These are phyloP conservation scores for Zea luxurians DNA, from an alignment of 176 grass and related monocot species.

Conservation along the genomic window DNA sequence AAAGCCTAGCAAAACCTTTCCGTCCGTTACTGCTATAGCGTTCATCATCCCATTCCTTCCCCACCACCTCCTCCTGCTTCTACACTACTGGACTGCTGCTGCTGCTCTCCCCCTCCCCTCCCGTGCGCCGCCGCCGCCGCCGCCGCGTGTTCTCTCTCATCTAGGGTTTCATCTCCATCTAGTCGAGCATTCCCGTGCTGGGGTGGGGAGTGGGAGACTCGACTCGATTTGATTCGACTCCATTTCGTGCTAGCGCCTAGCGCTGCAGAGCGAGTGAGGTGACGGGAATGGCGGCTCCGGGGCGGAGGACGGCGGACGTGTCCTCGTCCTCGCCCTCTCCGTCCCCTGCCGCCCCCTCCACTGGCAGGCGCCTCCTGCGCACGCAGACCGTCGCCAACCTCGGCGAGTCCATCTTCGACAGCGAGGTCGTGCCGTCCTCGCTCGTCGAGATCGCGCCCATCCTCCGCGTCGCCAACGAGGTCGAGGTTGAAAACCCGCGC, in stretches of 20 bases:
- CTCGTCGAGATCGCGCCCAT: conserved; percentile 72
- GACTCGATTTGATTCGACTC: background rate
- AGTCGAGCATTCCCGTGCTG: background rate
- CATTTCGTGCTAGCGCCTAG: background rate
- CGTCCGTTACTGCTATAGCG: too few relatives aligned
- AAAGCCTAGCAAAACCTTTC: too few relatives aligned
- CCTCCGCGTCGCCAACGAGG: conserved; percentile 80
- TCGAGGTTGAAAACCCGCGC: conserved; percentile 56
- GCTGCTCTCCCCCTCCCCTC: too few relatives aligned
- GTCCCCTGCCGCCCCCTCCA: background rate
- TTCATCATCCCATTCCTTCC: too few relatives aligned
- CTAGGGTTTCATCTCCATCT: too few relatives aligned
- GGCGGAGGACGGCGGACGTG: background rate
- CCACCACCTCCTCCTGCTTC: too few relatives aligned
- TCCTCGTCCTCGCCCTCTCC: conserved; percentile 37
- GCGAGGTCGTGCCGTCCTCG: conserved; percentile 72
- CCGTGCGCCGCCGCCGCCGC: too few relatives aligned
- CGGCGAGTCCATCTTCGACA: conserved; percentile 64
- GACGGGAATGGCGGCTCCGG: conserved; percentile 32
- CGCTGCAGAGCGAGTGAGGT: background rate
- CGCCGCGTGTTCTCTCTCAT: too few relatives aligned
- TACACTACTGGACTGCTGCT: too few relatives aligned
- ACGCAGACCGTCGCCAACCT: conserved; percentile 60
- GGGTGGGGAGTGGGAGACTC: background rate
- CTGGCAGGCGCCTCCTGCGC: conserved; percentile 47